These are phyloP conservation scores for Hypoxylon sp. DNA, from an alignment of 2,329 filamentous ascomycete genomes.

Conservation along the genomic window DNA sequence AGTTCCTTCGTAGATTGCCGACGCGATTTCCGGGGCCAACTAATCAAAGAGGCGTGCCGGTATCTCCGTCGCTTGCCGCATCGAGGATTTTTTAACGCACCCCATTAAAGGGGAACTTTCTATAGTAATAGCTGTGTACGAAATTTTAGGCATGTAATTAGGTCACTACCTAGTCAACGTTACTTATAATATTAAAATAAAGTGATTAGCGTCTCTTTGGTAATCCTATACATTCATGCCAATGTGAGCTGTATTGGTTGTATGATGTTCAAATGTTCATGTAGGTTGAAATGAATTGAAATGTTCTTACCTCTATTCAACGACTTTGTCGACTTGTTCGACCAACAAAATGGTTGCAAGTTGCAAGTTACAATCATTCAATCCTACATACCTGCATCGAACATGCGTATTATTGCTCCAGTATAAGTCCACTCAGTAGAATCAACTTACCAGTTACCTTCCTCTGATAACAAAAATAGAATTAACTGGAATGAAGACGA, in stretches of 20 bases:
- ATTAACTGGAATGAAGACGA: neutral
- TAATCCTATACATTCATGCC: neutral
- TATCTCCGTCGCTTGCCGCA: slow-evolving; percentile 37
- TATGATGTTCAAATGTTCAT: neutral
- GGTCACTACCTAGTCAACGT: neutral
- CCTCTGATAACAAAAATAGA: neutral
- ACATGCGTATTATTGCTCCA: neutral
- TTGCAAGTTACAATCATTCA: neutral
- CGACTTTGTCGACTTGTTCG: neutral
- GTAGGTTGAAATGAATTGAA: too few relatives aligned
- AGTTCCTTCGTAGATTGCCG: slow-evolving; percentile 35
- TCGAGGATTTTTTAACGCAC: neutral
- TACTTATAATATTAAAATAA: neutral
- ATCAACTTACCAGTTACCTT: neutral
- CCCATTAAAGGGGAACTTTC: slow-evolving; percentile 2
- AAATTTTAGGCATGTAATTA: neutral
- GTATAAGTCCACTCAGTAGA: neutral
- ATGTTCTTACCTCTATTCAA: neutral
- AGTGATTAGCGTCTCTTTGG: neutral
- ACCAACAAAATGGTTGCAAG: neutral
- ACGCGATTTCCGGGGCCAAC: slow-evolving; percentile 27
- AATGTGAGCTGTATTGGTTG: too few relatives aligned
- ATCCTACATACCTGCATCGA: neutral
- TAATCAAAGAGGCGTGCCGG: slow-evolving; percentile 28
- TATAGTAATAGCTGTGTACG: neutral